These are phyloP conservation scores for Paramyrothecium sp. DNA, from an alignment of 2,329 filamentous ascomycete genomes.

Conservation along the genomic window DNA sequence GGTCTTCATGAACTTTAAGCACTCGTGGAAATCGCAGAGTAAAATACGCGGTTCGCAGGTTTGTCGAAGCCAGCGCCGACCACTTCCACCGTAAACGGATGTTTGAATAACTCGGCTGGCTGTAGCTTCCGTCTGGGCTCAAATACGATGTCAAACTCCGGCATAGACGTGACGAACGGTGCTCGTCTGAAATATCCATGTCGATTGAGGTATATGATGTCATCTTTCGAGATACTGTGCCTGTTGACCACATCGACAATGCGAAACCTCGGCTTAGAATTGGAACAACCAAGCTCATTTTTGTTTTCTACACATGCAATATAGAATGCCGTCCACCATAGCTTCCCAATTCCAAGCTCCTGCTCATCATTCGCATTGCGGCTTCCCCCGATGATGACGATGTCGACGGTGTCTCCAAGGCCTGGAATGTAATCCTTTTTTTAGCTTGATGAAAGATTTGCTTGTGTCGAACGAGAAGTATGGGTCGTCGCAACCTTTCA, in stretches of 20 bases:
- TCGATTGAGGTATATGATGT: constrained; percentile 42
- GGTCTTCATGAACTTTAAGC: background rate
- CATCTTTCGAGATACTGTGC: constrained; percentile 31
- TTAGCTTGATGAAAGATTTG: constrained; percentile 63
- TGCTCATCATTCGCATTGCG: constrained; percentile 61
- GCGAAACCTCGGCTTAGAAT: constrained; percentile 37
- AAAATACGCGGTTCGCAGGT: constrained; percentile 61
- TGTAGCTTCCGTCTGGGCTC: constrained; percentile 9
- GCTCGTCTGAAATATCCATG: constrained; percentile 39
- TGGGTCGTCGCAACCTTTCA: background rate
- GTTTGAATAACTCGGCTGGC: constrained; percentile 53
- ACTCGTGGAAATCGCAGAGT: constrained; percentile 58
- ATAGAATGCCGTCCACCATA: constrained; percentile 72
- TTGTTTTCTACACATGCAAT: constrained; percentile 69
- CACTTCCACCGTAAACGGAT: constrained; percentile 71
- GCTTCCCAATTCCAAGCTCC: constrained; percentile 43
- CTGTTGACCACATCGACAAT: constrained; percentile 41
- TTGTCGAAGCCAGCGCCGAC: constrained; percentile 64
- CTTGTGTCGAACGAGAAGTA: constrained; percentile 60
- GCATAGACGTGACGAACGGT: constrained; percentile 20
- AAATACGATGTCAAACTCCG: constrained; percentile 4
- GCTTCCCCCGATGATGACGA: constrained; percentile 68
- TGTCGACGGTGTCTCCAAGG: constrained; percentile 72
- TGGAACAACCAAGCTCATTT: constrained; percentile 44
- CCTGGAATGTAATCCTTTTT: constrained; percentile 24